These are phyloP conservation scores for Fistulina hepatica DNA, from an alignment of 1,284 basidiomycete species.

Conservation along the genomic window DNA sequence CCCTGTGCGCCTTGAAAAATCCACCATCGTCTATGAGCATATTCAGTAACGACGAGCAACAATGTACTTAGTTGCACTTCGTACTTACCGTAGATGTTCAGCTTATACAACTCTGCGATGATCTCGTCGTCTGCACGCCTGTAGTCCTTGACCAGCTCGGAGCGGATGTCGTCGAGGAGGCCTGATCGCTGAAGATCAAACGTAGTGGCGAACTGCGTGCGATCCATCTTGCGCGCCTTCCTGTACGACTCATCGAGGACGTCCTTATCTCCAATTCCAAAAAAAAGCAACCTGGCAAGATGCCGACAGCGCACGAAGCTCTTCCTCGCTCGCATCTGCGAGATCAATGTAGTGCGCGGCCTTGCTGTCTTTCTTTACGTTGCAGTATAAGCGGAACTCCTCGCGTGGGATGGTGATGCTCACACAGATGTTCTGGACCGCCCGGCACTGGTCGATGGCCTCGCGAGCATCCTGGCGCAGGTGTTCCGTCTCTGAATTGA, in stretches of 20 bases:
- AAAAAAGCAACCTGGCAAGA: too few species aligned
- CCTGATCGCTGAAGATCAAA: conserved; percentile 7
- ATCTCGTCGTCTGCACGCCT: conserved; percentile 8
- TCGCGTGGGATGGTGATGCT: too few species aligned
- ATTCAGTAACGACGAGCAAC: neutral
- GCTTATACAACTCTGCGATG: conserved; percentile 19
- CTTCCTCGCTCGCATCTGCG: too few species aligned
- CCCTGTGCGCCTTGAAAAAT: conserved; percentile 34
- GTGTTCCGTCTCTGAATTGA: too few species aligned
- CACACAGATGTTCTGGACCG: too few species aligned
- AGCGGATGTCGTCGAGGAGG: conserved; percentile 5
- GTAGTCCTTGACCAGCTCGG: conserved; percentile 12
- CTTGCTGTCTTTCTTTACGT: too few species aligned
- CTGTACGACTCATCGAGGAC: conserved; percentile 9
- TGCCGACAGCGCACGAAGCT: too few species aligned
- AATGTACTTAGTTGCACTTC: neutral
- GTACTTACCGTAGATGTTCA: conserved; percentile 23
- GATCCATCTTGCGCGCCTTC: conserved; percentile 6
- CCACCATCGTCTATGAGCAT: too few species aligned
- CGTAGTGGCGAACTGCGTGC: neutral
- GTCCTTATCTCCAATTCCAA: neutral
- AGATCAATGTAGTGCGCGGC: too few species aligned
- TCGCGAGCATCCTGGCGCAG: too few species aligned
- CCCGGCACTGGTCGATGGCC: too few species aligned
- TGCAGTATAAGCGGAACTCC: too few species aligned